These are phyloP conservation scores for Endocarpon pusillum DNA, from an alignment of 495 filamentous ascomycete species.

Conservation along the genomic window DNA sequence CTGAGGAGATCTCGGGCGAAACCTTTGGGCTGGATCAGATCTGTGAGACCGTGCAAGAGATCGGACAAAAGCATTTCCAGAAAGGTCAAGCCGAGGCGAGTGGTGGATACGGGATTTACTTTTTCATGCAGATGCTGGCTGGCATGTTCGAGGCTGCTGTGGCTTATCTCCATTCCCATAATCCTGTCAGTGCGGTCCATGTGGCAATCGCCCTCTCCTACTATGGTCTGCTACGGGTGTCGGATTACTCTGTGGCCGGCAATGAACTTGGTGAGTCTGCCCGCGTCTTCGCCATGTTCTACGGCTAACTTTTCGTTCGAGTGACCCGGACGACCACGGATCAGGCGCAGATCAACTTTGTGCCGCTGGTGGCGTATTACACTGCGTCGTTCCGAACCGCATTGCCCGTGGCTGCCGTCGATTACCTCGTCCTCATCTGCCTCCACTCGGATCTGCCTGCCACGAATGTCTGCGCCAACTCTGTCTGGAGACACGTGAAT, in stretches of 20 bases:
- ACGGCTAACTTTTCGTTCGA: slow-evolving; percentile 21
- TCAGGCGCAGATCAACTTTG: slow-evolving; percentile 85
- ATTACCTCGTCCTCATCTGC: slow-evolving; percentile 86
- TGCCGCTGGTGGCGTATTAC: slow-evolving; percentile 81
- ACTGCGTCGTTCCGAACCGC: slow-evolving; percentile 87
- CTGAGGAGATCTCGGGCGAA: slow-evolving; percentile 71
- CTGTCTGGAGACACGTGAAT: slow-evolving; percentile 84
- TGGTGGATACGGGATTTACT: slow-evolving; percentile 73
- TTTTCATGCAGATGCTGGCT: slow-evolving; percentile 74
- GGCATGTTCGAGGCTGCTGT: slow-evolving; percentile 95
- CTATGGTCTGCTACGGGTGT: slow-evolving; percentile 79
- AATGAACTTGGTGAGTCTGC: slow-evolving; percentile 52
- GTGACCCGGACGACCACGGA: slow-evolving; percentile 56
- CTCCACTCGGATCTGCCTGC: slow-evolving; percentile 74
- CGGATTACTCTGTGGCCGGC: slow-evolving; percentile 48
- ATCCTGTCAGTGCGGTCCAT: slow-evolving; percentile 83
- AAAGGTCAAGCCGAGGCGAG: slow-evolving; percentile 49
- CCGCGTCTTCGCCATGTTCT: not conserved
- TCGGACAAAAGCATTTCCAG: slow-evolving; percentile 75
- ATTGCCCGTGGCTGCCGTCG: slow-evolving; percentile 69
- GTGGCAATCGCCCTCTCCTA: slow-evolving; percentile 80
- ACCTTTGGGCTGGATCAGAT: slow-evolving; percentile 78
- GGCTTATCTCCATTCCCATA: slow-evolving; percentile 72
- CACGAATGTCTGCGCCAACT: slow-evolving; percentile 91
- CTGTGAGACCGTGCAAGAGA: slow-evolving; percentile 65